Base-by-base conservation (phyloP, 495 filamentous ascomycete species). In the Pseudomonodictys pantanalensis region DNA sequence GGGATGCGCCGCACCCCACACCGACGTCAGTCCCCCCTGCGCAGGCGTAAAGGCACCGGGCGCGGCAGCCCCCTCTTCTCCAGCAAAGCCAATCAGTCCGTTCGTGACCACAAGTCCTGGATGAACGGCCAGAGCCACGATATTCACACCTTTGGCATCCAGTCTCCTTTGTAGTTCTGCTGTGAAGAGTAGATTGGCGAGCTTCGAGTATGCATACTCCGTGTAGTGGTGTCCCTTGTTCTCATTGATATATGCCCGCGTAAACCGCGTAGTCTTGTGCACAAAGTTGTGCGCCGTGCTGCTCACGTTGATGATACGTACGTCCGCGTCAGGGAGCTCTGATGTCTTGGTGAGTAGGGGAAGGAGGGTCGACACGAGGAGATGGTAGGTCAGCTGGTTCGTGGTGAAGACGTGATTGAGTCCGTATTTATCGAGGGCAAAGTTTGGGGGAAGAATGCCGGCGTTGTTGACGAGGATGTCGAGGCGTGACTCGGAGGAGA, bases 141-240 rank as follows among this genome's bases (percentile, higher is more conserved):
- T 66, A 10, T 48, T 53, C 8, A 56, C 24, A 0, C 17, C 24
- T 24, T 60, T 42, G 7, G 53, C 39, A 41, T 69, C 63, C 2
- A 69, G 32, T n/a, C 52, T 58, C 1, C 52, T 53, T 49, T 69
- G 66, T 2, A 69, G 58, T 10, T 66, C 63, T 29, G 52, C 51
- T 44, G 60, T 48, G 57, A 67, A 69, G 23, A 64, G 57, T n/a
- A 64, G 54, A 30, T 67, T 45, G 12, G 65, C 65, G 30, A 57
- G 15, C 47, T 70, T 70, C 22, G 46, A 46, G 26, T 59, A 43
- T 11, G 26, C 58, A 49, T 67, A 69, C 18, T 44, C 43, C 4
- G 23, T 47, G 25, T 33, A 46, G 12, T 35, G 9, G 29, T 45
- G 43, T 18, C 50, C 49, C 28, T 29, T 33, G 11, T 7, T 22